Percentiles rank a stretch among this genome's conserved stretches.
These are phyloP conservation scores for Termitomyces eurrhizus DNA, from an alignment of 768 basidiomycete species.

Conservation along the genomic window DNA sequence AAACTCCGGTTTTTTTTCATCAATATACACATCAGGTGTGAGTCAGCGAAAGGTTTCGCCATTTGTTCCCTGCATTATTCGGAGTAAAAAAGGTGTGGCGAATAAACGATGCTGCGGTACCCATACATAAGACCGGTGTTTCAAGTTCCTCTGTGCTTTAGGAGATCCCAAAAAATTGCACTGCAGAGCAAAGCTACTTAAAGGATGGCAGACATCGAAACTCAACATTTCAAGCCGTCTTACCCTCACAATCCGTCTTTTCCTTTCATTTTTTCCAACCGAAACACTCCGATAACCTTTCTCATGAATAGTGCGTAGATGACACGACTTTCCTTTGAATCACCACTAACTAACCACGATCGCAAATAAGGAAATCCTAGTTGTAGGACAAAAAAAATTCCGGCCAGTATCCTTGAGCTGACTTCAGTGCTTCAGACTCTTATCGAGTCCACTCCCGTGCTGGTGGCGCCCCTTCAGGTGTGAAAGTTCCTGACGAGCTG, in stretches of 20 bases:
- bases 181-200: background rate
- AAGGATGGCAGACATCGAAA: background rate
- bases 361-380: background rate
- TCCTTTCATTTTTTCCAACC: background rate
- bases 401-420: background rate
- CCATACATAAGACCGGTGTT: background rate
- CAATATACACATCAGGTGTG: background rate
- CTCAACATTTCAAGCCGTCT: background rate
- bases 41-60: too few relatives aligned
- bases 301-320: background rate
- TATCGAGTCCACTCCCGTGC: background rate
- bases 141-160: background rate
- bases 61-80: background rate
- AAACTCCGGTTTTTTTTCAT: background rate
- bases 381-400: background rate
- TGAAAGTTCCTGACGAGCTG: background rate
- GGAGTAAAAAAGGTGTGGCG: background rate
- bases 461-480: background rate
- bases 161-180: background rate
- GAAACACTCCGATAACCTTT: background rate
- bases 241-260: background rate
- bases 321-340: background rate
- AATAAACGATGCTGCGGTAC: background rate
- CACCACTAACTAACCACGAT: background rate
- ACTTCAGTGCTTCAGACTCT: background rate